phyloP scores from a whole-genome alignment of 768 basidiomycete species.

The Hemileccinum impolitum region DNA sequence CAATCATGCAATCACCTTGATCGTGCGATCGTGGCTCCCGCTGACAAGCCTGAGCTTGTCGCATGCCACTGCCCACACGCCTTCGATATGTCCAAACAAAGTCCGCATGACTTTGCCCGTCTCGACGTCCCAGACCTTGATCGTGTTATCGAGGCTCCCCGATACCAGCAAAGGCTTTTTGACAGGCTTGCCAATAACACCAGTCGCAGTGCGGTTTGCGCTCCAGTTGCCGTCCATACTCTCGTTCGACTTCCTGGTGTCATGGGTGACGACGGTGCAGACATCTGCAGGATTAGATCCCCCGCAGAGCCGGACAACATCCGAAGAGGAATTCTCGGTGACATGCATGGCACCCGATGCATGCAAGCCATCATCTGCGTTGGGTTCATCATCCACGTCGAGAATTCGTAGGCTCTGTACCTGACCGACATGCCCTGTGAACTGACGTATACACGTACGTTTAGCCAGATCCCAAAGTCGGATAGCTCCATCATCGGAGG shows the following conservation, averaged over 20 bases:
- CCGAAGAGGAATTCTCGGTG: slow-evolving; percentile 13
- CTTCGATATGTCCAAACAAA: slow-evolving; percentile 96
- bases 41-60: slow-evolving; percentile 91
- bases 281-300: slow-evolving; percentile 17
- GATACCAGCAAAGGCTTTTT: slow-evolving; percentile 79
- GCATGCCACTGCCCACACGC: slow-evolving; percentile 93
- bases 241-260: slow-evolving; percentile 11
- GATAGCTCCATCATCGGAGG: slow-evolving; percentile 92
- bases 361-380: slow-evolving; percentile 17
- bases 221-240: slow-evolving; percentile 11
- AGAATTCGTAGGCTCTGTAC: slow-evolving; percentile 89
- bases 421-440: slow-evolving; percentile 89
- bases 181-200: slow-evolving; percentile 15
- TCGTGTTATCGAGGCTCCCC: slow-evolving; percentile 90
- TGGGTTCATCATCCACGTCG: slow-evolving; percentile 53
- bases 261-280: slow-evolving; percentile 32
- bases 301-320: slow-evolving; percentile 14
- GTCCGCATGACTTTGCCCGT: slow-evolving; percentile 74
- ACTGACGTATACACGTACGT: slow-evolving; percentile 77
- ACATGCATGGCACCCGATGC: slow-evolving; percentile 10
- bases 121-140: slow-evolving; percentile 95
- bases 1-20: slow-evolving; percentile 62
- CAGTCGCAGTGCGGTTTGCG: slow-evolving; percentile 2
- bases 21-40: slow-evolving; percentile 93
- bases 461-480: slow-evolving; percentile 89